Conservation (phyloP, 257 asterid genomes). For the Nicotiana noctiflora region DNA sequence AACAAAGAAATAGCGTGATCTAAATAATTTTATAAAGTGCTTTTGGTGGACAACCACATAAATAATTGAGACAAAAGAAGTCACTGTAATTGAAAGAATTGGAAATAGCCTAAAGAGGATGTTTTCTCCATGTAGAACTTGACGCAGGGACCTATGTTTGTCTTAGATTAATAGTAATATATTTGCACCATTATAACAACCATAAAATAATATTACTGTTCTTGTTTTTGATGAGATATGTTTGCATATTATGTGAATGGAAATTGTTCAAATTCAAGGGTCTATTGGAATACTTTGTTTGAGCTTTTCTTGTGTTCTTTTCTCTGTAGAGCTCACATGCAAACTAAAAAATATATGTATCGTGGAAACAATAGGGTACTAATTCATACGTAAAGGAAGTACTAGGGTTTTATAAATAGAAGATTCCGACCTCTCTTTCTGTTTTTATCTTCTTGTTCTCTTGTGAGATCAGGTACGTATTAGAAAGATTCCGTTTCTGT, state of each 20-base stretch:
- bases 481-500: background rate
- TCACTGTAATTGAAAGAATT: slow-evolving; percentile 11
- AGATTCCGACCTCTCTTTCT: background rate
- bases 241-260: background rate
- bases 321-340: slow-evolving; percentile 11
- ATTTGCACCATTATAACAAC: background rate
- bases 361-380: background rate
- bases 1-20: background rate
- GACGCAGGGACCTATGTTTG: slow-evolving; percentile 4
- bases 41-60: slow-evolving; percentile 7
- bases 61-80: background rate
- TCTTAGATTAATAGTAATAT: background rate
- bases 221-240: background rate
- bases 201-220: slow-evolving; percentile 1
- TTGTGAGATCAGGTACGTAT: background rate
- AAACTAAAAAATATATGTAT: background rate
- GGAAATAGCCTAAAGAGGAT: slow-evolving; percentile 11
- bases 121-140: slow-evolving; percentile 7
- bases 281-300: too few species aligned
- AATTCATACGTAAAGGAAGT: background rate
- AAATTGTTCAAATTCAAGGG: too few species aligned
- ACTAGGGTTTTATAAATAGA: slow-evolving; percentile 5
- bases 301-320: background rate
- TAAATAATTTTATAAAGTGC: background rate
- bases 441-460: background rate